phyloP scores from a whole-genome alignment of 768 basidiomycete species.

The Termitomyces sp. region DNA sequence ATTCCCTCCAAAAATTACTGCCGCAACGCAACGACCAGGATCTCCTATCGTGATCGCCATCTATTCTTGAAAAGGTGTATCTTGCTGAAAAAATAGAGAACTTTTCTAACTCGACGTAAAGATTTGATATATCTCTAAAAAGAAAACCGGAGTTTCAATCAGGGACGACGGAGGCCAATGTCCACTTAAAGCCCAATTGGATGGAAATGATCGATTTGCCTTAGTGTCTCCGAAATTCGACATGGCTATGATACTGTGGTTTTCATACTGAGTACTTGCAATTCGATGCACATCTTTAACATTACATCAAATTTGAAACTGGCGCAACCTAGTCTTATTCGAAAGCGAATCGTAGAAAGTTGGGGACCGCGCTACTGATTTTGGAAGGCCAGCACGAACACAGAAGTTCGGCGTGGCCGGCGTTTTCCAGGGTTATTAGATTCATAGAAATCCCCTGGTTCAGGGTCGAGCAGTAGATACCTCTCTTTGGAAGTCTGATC shows the following conservation, averaged over 20 bases:
- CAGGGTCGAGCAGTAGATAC: constrained; percentile 4
- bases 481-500: constrained; percentile 7
- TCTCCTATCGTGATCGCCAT: neutral
- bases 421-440: constrained; percentile 11
- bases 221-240: neutral
- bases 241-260: neutral
- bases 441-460: constrained; percentile 5
- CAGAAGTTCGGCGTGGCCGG: constrained; percentile 4
- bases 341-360: neutral
- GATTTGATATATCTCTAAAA: too few relatives aligned
- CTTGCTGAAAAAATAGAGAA: neutral
- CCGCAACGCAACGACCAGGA: neutral
- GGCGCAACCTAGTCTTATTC: neutral
- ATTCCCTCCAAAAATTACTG: neutral
- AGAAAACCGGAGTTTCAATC: neutral
- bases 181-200: neutral
- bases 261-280: neutral
- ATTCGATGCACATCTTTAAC: neutral
- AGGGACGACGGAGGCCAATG: neutral
- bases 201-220: neutral
- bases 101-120: too few relatives aligned
- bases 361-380: neutral
- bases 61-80: neutral
- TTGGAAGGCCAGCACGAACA: neutral
- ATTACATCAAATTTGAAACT: neutral